phyloP scores from a whole-genome alignment of 2,329 filamentous ascomycete species.

The Didymella arachidicola region DNA sequence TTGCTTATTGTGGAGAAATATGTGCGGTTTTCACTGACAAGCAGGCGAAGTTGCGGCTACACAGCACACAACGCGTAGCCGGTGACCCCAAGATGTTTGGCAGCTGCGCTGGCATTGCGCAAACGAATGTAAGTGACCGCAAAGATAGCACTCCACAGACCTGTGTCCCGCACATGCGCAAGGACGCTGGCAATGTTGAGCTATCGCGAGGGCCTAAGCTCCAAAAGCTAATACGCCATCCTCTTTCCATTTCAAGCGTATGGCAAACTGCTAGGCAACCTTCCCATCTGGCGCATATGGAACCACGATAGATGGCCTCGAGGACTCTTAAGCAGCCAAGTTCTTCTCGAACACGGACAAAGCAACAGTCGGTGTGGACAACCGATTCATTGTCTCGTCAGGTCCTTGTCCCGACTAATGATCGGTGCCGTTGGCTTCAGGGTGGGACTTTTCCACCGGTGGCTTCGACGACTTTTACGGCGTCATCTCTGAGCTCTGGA shows the following conservation, averaged over 20 bases:
- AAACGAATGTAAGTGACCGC: background rate
- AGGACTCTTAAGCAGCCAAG: background rate
- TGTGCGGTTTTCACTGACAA: background rate
- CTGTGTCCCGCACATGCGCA: background rate
- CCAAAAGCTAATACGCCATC: background rate
- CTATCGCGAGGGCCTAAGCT: background rate
- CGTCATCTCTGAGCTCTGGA: slow-evolving; percentile 63
- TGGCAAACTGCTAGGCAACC: background rate
- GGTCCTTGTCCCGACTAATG: background rate
- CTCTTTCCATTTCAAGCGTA: background rate
- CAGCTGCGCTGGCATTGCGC: background rate
- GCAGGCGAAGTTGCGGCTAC: background rate
- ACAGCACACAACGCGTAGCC: background rate
- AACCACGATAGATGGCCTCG: background rate
- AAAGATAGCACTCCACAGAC: background rate
- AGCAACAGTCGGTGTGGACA: too few species aligned
- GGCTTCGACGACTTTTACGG: slow-evolving; percentile 59
- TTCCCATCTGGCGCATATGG: background rate
- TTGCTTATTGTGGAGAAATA: background rate
- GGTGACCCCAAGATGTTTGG: background rate
- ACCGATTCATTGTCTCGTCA: background rate
- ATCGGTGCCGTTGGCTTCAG: slow-evolving; percentile 13
- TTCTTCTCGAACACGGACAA: background rate
- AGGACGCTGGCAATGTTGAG: background rate
- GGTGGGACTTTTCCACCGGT: slow-evolving; percentile 51